A percentile compares a stretch with the other conserved stretches of the same genome.
These are phyloP conservation scores for Davidsoniella neocaledoniae DNA, from an alignment of 2,329 filamentous ascomycete species.

Conservation along the genomic window DNA sequence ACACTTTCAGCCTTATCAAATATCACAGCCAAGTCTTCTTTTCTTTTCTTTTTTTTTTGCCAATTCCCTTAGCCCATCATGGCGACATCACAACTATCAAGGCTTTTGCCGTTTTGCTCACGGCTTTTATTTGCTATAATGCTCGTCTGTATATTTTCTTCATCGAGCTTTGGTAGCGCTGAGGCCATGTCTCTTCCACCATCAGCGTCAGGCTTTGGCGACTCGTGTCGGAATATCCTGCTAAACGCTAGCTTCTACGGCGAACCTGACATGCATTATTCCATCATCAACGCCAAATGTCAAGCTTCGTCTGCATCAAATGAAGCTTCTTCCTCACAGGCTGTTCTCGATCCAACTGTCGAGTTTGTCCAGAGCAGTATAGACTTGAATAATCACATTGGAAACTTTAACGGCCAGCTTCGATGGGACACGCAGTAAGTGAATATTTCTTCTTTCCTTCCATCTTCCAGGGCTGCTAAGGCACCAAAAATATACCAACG, in stretches of 20 bases:
- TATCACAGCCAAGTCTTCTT: background rate
- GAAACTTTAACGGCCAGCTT: slow-evolving; percentile 12
- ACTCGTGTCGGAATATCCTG: slow-evolving; percentile 3
- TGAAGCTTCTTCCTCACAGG: too few relatives aligned
- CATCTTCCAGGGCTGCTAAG: too few relatives aligned
- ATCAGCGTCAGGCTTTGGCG: background rate
- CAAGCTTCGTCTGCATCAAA: background rate
- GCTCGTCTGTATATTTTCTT: too few relatives aligned
- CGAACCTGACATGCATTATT: slow-evolving; percentile 6
- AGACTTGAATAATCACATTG: slow-evolving; percentile 3
- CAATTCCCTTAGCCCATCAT: too few relatives aligned
- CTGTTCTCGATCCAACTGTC: background rate
- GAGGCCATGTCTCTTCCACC: background rate
- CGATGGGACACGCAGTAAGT: slow-evolving; percentile 11
- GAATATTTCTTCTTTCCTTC: background rate
- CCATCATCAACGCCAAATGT: slow-evolving; percentile 5
- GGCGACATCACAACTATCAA: too few relatives aligned
- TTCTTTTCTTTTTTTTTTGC: background rate
- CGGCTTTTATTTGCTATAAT: too few relatives aligned
- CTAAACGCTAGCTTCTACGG: slow-evolving; percentile 6
- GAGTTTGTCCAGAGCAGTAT: background rate
- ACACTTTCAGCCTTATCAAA: too few relatives aligned
- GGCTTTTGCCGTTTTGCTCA: too few relatives aligned
- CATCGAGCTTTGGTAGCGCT: background rate
- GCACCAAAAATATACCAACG: too few relatives aligned